These are phyloP conservation scores for Pichia sp. DNA, from an alignment of 1,139 yeast genomes.

Conservation along the genomic window DNA sequence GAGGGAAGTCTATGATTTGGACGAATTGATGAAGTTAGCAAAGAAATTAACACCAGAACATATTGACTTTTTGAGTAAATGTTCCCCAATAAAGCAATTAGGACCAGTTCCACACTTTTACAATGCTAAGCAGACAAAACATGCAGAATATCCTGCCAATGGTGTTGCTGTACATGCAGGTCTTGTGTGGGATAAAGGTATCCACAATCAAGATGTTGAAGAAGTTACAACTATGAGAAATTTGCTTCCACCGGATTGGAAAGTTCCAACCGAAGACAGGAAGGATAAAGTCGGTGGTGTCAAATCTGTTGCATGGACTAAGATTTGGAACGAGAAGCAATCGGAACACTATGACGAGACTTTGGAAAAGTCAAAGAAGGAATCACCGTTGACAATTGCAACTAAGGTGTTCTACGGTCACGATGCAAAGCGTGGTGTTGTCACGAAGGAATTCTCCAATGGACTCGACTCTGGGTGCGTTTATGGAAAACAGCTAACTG, in stretches of 20 bases:
- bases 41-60: conserved; percentile 53
- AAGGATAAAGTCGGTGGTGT: conserved; percentile 41
- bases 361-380: conserved; percentile 6
- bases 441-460: conserved; percentile 53
- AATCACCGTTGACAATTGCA: conserved; percentile 22
- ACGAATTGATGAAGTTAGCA: conserved; percentile 57
- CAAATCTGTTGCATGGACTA: conserved; percentile 63
- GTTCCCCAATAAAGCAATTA: conserved; percentile 56
- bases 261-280: conserved; percentile 46
- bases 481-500: conserved; percentile 63
- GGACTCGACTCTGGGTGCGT: conserved; percentile 86
- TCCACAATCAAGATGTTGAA: conserved; percentile 54
- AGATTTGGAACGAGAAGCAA: conserved; percentile 49
- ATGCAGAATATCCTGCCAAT: conserved; percentile 25
- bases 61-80: conserved; percentile 46
- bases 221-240: conserved; percentile 59
- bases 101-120: conserved; percentile 48
- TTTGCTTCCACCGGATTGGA: conserved; percentile 49
- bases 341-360: conserved; percentile 15
- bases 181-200: conserved; percentile 48
- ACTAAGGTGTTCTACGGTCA: conserved; percentile 80
- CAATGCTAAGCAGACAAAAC: conserved; percentile 18
- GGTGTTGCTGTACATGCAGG: conserved; percentile 83
- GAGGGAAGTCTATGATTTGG: conserved; percentile 31
- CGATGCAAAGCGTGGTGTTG: conserved; percentile 75